Evolutionary conservation across 257 asterid species (phyloP).

Genomic region (Capsicum baccatum): DNA sequence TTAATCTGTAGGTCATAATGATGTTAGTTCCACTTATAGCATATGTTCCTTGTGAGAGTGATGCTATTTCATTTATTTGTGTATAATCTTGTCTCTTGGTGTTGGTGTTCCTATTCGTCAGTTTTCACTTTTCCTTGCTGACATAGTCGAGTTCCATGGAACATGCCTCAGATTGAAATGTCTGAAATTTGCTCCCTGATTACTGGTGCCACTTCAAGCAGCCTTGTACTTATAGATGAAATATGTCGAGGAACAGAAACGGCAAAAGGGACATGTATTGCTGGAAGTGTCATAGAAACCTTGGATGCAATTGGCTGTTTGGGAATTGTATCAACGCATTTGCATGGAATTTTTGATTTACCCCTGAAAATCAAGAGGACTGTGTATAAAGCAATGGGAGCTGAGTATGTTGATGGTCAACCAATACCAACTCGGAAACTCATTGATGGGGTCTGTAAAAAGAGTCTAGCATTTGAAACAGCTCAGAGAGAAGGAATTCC

Average conservation of each 20-base stretch:
- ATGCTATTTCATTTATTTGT: conserved; percentile 1
- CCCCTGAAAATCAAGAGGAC: conserved; percentile 58
- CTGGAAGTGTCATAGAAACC: conserved; percentile 91
- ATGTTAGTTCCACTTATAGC: neutral
- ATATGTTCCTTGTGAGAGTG: conserved; percentile 16
- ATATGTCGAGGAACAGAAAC: conserved; percentile 99
- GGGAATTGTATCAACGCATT: conserved; percentile 90
- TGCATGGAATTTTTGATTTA: conserved; percentile 89
- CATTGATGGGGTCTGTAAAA: conserved; percentile 86
- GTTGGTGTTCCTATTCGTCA: conserved; percentile 11
- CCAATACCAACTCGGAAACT: conserved; percentile 86
- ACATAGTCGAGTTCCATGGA: neutral
- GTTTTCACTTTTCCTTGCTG: neutral
- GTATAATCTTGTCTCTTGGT: conserved; percentile 18
- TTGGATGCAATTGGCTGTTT: conserved; percentile 73
- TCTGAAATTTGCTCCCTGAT: conserved; percentile 88
- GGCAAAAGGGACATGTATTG: conserved; percentile 96
- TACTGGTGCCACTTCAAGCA: conserved; percentile 72
- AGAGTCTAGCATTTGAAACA: conserved; percentile 96
- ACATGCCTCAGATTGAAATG: conserved; percentile 83
- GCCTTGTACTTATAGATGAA: conserved; percentile 93
- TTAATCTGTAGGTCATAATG: neutral
- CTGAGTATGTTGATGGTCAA: conserved; percentile 52
- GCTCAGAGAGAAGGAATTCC: conserved; percentile 94
- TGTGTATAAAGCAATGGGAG: conserved; percentile 68